Evolutionary conservation across 2,329 filamentous ascomycete genomes (phyloP), one percentile per base, ranked within the genome.

Genomic region (Epichloe bromicola): DNA sequence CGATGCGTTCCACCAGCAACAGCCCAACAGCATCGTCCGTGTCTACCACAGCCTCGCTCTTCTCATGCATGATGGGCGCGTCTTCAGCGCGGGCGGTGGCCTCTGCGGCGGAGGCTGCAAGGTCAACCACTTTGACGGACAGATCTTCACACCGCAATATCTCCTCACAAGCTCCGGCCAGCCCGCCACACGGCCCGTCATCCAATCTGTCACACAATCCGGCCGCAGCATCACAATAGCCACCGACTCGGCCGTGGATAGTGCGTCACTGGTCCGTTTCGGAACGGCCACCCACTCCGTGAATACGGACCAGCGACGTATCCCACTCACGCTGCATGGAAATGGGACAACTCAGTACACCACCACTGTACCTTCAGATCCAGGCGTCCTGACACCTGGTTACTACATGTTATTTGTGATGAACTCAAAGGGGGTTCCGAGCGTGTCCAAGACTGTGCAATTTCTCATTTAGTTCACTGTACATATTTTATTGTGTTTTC

Each of bases 71-170:
- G 74, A 79, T 52, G 76, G 62, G 0, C 73, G 68, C 2, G 73
- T 79, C 4, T 66, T 76, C 52, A 71, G 61, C 14, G 75, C 68
- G 10, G 76, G 76, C 12, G 74, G 76, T 7, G 76, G 76, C 2
- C 66, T 80, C 5, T 81, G 78, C 57, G 61, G 78, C 57, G 61
- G 58, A 48, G 69, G 68, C 40, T 68, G 62, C 54, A 64, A 65
- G 54, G 71, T 68, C 53, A 60, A 80, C 51, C 78, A 82, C 55
- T 69, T 67, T 39, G 74, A 81, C 54, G 75, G 61, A 5, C 70
- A 81, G 60, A 72, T 82, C 49, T 81, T 73, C 60, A 69, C 67
- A 4, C 79, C 78, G 0, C 71, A 74, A 0, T 81, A 82, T 54
- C 72, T 81, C 0, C 73, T 78, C 53, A 71, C 70, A 33, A 36